These are phyloP conservation scores for Rhizopus sp. DNA, from an alignment of 371 early-diverging fungal genomes.

Conservation along the genomic window DNA sequence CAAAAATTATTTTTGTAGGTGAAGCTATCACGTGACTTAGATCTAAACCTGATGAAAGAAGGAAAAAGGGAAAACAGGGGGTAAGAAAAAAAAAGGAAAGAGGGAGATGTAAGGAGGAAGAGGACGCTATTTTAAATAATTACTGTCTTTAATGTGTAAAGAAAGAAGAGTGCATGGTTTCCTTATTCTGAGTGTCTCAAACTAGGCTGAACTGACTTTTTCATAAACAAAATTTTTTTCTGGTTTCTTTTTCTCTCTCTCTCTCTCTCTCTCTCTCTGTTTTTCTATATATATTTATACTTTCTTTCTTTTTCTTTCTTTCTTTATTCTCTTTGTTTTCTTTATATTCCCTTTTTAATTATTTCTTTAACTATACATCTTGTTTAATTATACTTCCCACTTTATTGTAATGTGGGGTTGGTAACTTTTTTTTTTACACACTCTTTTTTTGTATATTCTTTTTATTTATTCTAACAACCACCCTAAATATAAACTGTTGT, in stretches of 20 bases:
- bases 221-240: no score
- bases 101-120: background rate
- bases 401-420: conserved; percentile 19
- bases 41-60: background rate
- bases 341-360: conserved; percentile 2
- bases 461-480: background rate
- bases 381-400: background rate
- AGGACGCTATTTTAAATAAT: no score
- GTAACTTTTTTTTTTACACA: conserved; percentile 7
- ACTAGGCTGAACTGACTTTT: no score
- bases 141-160: no score
- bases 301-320: background rate
- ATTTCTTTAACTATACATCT: background rate
- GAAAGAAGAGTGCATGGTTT: no score
- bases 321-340: background rate
- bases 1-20: background rate
- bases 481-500: background rate
- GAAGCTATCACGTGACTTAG: background rate
- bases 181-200: no score
- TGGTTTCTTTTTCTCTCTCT: no score
- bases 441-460: background rate
- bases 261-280: no score
- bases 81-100: no score
- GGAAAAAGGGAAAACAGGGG: background rate
- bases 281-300: background rate